Evolutionary conservation across 1,284 basidiomycete genomes (phyloP), one percentile per base, ranked within the genome.

Genomic region (Ceratobasidium sp.): DNA sequence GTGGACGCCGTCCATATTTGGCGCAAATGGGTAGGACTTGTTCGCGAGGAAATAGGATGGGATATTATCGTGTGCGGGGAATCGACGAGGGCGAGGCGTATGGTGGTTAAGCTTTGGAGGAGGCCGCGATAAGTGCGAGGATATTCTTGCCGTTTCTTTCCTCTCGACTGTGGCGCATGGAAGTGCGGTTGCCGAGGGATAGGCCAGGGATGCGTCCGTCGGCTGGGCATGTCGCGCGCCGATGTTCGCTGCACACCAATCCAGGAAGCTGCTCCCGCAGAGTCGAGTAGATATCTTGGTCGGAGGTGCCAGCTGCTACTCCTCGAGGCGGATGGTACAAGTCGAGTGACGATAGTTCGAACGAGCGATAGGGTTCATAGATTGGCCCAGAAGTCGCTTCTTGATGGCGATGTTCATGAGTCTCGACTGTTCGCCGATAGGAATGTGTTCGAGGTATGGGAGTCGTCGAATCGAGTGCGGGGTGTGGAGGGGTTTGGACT

Each of bases 181-280:
- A 1, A 84, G 76, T 13, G 84, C 73, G 0, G 84, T 76, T 74
- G 81, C 82, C 52, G 84, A 77, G 2, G 83, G 81, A 73, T 80
- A 84, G 0, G 78, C 83, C 73, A 72, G 78, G 69, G 67, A 73
- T 12, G 76, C 50, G 49, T 78, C 70, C 58, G 75, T 72, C 32
- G 78, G 74, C 25, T 77, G 73, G 29, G 74, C 70, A 78, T 81
- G 77, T 82, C 94, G 94, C 27, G 96, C 86, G 2, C 94, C 94
- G 72, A 96, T 90, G 75, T 94, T 91, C 65, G 91, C 89, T 62
- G 85, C 85, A 81, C 96, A 98, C 96, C 96, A 99, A 79, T 98
- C 95, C 97, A 99, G 99, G 78, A 99, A 98, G 0, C 96, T 95
- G 74, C 92, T 95, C 27, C 96, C 96, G 27, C 92, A 86, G 78